These are phyloP conservation scores for Excoecaria agallocha DNA, from an alignment of 345 rosid genomes.

Conservation along the genomic window DNA sequence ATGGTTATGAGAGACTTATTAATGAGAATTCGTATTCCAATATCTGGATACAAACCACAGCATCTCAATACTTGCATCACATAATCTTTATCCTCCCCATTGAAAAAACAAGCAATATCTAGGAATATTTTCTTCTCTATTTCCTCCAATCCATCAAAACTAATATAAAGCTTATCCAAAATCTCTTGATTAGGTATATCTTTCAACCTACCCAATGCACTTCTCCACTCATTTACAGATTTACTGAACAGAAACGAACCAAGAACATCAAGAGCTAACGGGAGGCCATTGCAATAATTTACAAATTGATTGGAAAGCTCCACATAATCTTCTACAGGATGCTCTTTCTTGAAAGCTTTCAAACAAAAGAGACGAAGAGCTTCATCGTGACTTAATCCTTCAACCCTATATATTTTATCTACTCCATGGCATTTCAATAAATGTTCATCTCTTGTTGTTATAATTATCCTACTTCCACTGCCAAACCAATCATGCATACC, in stretches of 20 bases:
- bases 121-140: slow-evolving; percentile 20
- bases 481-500: slow-evolving; percentile 16
- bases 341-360: neutral
- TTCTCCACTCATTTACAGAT: neutral
- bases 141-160: slow-evolving; percentile 15
- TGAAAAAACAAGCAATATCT: slow-evolving; percentile 25
- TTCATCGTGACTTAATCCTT: neutral
- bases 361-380: slow-evolving; percentile 5
- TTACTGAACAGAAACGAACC: slow-evolving; percentile 7
- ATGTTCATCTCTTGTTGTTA: slow-evolving; percentile 12
- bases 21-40: slow-evolving; percentile 11
- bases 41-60: slow-evolving; percentile 13
- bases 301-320: neutral
- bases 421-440: slow-evolving; percentile 7
- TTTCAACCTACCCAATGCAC: slow-evolving; percentile 8
- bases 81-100: neutral
- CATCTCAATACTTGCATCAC: neutral
- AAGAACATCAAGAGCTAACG: slow-evolving; percentile 17
- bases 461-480: slow-evolving; percentile 10
- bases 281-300: slow-evolving; percentile 11
- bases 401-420: neutral
- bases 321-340: slow-evolving; percentile 3
- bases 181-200: slow-evolving; percentile 9
- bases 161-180: slow-evolving; percentile 7
- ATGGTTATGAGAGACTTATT: slow-evolving; percentile 16